These are phyloP conservation scores for Diaporthe vaccinii DNA, from an alignment of 2,329 filamentous ascomycete species.

Conservation along the genomic window DNA sequence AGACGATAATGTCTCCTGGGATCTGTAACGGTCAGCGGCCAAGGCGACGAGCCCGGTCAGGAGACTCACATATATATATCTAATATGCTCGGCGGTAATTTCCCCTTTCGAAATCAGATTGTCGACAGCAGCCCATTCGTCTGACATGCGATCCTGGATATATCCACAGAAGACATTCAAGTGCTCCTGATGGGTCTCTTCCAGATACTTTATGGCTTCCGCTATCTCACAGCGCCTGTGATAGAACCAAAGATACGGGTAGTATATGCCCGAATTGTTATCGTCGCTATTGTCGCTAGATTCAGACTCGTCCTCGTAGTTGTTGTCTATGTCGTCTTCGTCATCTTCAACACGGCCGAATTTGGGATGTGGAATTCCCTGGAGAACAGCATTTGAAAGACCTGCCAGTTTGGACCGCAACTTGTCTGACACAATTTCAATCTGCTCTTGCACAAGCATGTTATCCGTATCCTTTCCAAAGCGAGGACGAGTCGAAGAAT, in stretches of 20 bases:
- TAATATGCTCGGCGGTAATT: neutral
- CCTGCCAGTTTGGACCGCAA: no score
- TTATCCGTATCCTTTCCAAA: neutral
- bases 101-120: neutral
- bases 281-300: neutral
- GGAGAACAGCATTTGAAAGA: neutral
- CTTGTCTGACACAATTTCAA: neutral
- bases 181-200: neutral
- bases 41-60: accelerated
- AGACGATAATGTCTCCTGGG: neutral
- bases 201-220: neutral
- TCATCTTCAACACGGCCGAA: neutral
- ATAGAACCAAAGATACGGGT: neutral
- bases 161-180: neutral
- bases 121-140: neutral
- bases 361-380: neutral
- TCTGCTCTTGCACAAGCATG: neutral
- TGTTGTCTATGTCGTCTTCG: neutral
- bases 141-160: neutral
- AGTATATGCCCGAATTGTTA: neutral
- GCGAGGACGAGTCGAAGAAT: neutral
- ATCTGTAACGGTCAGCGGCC: neutral
- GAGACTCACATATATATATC: neutral
- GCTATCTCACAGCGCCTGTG: neutral
- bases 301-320: neutral